phyloP scores from a whole-genome alignment of 257 asterid genomes.

The Henckelia pumila region DNA sequence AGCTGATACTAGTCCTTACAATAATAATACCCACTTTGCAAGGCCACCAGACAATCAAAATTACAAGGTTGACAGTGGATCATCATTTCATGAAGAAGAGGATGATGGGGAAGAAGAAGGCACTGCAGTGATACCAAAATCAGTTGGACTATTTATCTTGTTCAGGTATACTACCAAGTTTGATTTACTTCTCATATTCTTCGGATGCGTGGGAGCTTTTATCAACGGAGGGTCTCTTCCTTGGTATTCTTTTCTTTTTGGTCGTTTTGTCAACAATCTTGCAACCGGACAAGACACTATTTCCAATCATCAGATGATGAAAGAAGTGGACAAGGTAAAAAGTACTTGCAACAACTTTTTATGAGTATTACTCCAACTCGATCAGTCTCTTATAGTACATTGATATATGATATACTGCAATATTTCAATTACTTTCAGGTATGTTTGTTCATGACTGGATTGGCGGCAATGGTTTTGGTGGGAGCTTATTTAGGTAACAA shows the following conservation, averaged over 20 bases:
- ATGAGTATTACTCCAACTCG: background rate
- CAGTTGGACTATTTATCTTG: slow-evolving; percentile 56
- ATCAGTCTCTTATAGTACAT: background rate
- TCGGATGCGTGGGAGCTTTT: slow-evolving; percentile 76
- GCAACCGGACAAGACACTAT: slow-evolving; percentile 32
- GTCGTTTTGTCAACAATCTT: slow-evolving; percentile 63
- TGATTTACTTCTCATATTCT: slow-evolving; percentile 55
- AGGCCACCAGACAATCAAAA: slow-evolving; percentile 23
- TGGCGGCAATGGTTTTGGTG: slow-evolving; percentile 56
- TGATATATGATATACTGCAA: background rate
- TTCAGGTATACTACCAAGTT: slow-evolving; percentile 67
- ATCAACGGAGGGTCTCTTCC: slow-evolving; percentile 90
- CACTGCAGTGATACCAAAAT: slow-evolving; percentile 29
- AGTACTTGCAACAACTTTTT: background rate
- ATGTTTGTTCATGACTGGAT: slow-evolving; percentile 68
- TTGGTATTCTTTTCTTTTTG: slow-evolving; percentile 80
- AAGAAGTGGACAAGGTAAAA: slow-evolving; percentile 65
- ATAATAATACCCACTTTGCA: slow-evolving; percentile 18
- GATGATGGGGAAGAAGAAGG: slow-evolving; percentile 54
- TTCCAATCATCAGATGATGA: slow-evolving; percentile 53
- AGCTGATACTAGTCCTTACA: slow-evolving; percentile 19
- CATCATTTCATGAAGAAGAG: slow-evolving; percentile 32
- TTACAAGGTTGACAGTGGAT: slow-evolving; percentile 16
- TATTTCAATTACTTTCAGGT: slow-evolving; percentile 34
- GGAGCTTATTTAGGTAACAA: slow-evolving; percentile 82